Evolutionary conservation across 805 yeast genomes (phyloP), one percentile per base, ranked within the genome.

Genomic region (Lipomyces yamanashiensis): DNA sequence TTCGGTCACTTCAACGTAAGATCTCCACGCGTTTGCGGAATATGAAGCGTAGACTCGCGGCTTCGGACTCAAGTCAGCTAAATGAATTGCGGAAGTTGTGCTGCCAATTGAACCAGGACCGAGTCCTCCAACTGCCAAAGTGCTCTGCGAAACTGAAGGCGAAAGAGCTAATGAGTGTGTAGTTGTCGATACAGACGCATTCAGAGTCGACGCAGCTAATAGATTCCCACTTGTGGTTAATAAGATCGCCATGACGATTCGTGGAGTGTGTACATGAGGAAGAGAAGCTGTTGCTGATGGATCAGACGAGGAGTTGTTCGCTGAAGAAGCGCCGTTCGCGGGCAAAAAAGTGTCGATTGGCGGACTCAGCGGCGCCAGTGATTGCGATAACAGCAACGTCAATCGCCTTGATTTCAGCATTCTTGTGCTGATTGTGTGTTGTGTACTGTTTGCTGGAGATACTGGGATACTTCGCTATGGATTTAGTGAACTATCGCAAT

Each of bases 1-100:
- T 8, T 47, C 48, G 17, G 48, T 2, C 15, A 58, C 39, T 8
- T 41, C 21, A 17, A 40, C 17, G 47, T 70, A 70, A 7, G 62
- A 50, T 34, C 67, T 44, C 72, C 72, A 70, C 10, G 54, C 64
- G 7, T 52, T 54, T 7, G 70, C 69, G 6, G 69, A 64, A 40
- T 62, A 70, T 2, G 72, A 54, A 8, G 71, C 72, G 48, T 64
- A 70, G 5, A 70, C 71, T n/a, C 67, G 19, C 28, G 69, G 69
- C n/a, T 61, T 54, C 12, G 68, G 68, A 15, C 64, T 28, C 39
- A 62, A 40, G 28, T 62, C 68, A 10, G 66, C 45, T 21, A 64
- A 44, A 21, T 61, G 68, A 15, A 64, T 64, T 33, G 62, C 63
- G 8, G 56, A 41, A 9, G 48, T 28, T 5, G 40, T 28, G 12